A percentile compares a stretch with the other conserved stretches of the same genome.
Conservation (phyloP, 768 basidiomycete species). For the Tubosaeta sp. region DNA sequence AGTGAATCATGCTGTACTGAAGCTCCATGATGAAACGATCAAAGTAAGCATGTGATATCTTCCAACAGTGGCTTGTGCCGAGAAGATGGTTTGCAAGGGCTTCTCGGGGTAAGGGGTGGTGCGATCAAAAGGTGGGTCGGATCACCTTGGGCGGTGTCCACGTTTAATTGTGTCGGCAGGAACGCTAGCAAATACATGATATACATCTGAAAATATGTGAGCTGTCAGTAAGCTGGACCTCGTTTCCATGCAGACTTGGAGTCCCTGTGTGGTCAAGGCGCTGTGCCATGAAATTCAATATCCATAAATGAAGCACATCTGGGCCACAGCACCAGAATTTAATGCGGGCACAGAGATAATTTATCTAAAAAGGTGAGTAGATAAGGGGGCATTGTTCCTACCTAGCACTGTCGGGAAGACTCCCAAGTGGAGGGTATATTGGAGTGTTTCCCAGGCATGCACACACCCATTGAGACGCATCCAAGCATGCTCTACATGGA, state of each 20-base stretch:
- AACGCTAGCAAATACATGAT: neutral
- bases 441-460: neutral
- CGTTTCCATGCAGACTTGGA: neutral
- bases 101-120: neutral
- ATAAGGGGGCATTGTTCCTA: neutral
- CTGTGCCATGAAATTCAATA: too few species aligned
- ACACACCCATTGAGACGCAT: neutral
- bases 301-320: neutral
- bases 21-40: constrained; percentile 5
- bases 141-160: neutral
- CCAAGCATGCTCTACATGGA: neutral
- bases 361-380: neutral
- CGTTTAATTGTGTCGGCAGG: neutral
- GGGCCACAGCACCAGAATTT: neutral
- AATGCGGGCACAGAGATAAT: neutral
- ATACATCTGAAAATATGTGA: neutral
- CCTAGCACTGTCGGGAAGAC: neutral
- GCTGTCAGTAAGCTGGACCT: neutral
- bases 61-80: neutral
- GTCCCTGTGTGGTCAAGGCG: neutral
- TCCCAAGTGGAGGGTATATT: too few species aligned
- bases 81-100: neutral
- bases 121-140: neutral
- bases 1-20: neutral
- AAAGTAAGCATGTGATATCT: neutral